These are phyloP conservation scores for Naganishia cerealis DNA, from an alignment of 1,284 basidiomycete species.

Conservation along the genomic window DNA sequence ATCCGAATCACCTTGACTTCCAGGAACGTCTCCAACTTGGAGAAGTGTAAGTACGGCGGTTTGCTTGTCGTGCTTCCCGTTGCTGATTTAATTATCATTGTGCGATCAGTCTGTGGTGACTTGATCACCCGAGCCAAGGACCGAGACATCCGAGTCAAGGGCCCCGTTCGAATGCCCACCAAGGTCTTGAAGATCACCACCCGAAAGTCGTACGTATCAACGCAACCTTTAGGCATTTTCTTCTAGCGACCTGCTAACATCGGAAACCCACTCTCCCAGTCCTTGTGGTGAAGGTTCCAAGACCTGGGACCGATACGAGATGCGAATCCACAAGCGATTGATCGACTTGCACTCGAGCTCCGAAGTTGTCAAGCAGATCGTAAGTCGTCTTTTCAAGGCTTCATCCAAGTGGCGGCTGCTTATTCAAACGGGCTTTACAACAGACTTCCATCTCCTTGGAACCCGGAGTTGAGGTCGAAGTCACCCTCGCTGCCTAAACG, in stretches of 20 bases:
- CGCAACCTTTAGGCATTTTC: not conserved
- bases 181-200: constrained; percentile 98
- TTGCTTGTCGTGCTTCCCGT: not conserved
- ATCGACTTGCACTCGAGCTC: constrained; percentile 98
- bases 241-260: not conserved
- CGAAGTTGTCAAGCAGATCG: constrained; percentile 99
- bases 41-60: constrained; percentile 77
- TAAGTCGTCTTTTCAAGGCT: constrained; percentile 55
- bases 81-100: constrained; percentile 11
- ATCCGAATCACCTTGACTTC: constrained; percentile 99
- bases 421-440: constrained; percentile 13
- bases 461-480: constrained; percentile 98
- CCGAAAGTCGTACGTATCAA: constrained; percentile 80
- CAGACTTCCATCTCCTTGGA: constrained; percentile 98
- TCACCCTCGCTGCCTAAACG: constrained; percentile 74
- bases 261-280: constrained; percentile 57
- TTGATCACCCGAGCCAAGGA: constrained; percentile 99
- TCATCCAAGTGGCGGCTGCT: constrained; percentile 3
- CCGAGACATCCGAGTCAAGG: constrained; percentile 99
- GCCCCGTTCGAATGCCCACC: constrained; percentile 97
- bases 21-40: constrained; percentile 96
- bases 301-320: constrained; percentile 99
- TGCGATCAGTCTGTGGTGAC: constrained; percentile 77
- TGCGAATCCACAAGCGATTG: constrained; percentile 99
- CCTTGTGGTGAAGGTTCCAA: constrained; percentile 99